Evolutionary conservation across 441 rosid species (phyloP), one percentile per base, ranked within the genome.

Genomic region (Euphorbia schlechtendalii): DNA sequence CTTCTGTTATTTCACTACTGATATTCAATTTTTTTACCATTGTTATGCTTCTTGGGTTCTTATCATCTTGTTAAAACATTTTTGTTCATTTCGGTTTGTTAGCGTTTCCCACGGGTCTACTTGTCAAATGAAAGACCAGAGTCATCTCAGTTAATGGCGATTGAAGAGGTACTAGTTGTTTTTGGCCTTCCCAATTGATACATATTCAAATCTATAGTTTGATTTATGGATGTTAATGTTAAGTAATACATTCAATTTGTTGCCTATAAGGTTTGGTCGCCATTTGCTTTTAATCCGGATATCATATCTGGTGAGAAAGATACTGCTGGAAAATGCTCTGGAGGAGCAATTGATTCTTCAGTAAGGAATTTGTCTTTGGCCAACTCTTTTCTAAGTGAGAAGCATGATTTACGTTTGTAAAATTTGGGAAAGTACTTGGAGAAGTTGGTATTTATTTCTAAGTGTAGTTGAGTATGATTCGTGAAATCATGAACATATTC

Each of bases 221-320:
- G 4, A 32, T 22, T 3, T 46, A 15, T 12, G 18, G 25, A 52
- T 48, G 65, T 6, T 56, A 21, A 14, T 22, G 4, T 41, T 56
- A n/a, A n/a, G 59, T 73, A 12, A 15, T 27, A 2, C 22, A 15
- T 46, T 24, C 59, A 64, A 41, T 60, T 70, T 51, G 30, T 59
- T 75, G 71, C 3, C 32, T 71, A 27, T 69, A 59, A 91, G 96
- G 86, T 76, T 43, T 88, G 97, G 96, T 83, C 71, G 13, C 96
- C 96, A n/a, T 85, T 86, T 71, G 66, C 57, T 59, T 73, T 84
- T 60, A 72, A 69, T 72, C 49, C 71, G 24, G 94, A 84, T 63
- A 56, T 66, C 72, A 77, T 65, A 63, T 65, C 52, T 46, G 71
- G 36, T 46, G 89, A 67, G 46, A 80, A 71, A 40, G 80, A 68